Percentiles rank a stretch among this genome's conserved stretches.
These are phyloP conservation scores for Zasmidium cellare DNA, from an alignment of 2,329 filamentous ascomycete species.

Conservation along the genomic window DNA sequence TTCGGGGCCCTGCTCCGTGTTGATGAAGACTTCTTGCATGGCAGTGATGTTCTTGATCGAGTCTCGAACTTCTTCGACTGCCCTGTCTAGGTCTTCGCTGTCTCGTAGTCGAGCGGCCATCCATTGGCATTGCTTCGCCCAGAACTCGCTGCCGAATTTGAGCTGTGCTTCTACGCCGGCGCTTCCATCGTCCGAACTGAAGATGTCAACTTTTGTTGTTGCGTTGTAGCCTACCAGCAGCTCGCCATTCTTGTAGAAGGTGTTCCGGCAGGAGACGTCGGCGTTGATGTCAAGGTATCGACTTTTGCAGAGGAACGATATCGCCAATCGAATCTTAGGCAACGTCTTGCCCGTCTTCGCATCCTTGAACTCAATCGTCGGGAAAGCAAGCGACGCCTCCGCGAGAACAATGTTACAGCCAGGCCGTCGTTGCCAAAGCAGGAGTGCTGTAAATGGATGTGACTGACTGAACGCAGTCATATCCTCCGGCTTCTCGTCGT, in stretches of 20 bases:
- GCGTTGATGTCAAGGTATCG: conserved; percentile 21
- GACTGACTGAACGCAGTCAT: conserved; percentile 33
- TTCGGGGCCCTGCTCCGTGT: conserved; percentile 29
- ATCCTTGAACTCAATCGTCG: conserved; percentile 39
- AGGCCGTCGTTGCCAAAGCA: conserved; percentile 26
- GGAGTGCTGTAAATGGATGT: conserved; percentile 30
- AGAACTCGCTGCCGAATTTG: conserved; percentile 47
- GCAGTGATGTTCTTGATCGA: conserved; percentile 41
- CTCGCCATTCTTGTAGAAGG: conserved; percentile 27
- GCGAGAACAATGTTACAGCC: conserved; percentile 42
- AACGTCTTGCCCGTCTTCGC: conserved; percentile 27
- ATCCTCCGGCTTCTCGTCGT: conserved; percentile 23
- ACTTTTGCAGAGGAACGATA: conserved; percentile 32
- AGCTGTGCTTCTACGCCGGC: conserved; percentile 29
- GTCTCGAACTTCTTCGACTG: conserved; percentile 29
- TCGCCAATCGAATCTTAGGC: conserved; percentile 28
- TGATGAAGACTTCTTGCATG: conserved; percentile 44
- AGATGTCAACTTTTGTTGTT: conserved; percentile 17
- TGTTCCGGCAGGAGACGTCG: conserved; percentile 24
- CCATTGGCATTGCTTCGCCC: conserved; percentile 40
- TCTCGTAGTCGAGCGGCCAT: conserved; percentile 26
- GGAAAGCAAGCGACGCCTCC: conserved; percentile 43
- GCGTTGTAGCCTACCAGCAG: conserved; percentile 25
- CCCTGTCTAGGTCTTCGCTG: conserved; percentile 14
- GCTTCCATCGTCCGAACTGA: conserved; percentile 12